Evolutionary conservation across 805 yeast genomes (phyloP), one percentile per base, ranked within the genome.

Genomic region (Wickerhamiella azyma): DNA sequence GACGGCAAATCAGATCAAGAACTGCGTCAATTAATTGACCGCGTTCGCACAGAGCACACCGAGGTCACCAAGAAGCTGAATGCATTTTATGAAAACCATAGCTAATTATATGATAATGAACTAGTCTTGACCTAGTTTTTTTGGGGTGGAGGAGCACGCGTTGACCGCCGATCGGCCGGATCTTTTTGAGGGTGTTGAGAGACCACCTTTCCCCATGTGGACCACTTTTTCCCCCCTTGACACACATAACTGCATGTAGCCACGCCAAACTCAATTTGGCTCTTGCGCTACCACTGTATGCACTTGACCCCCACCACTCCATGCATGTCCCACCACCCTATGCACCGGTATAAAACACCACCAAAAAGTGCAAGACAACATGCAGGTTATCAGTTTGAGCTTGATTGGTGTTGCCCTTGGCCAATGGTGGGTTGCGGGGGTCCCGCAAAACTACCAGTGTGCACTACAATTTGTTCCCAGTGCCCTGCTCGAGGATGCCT

Each of bases 1-100:
- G 74, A 75, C 49, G 65, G 61, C 28, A 61, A 57, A 35, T 48
- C 58, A 9, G 70, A 53, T 2, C 53, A 52, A 10, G 59, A 55
- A 24, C 56, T 63, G 33, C 50, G 46, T 29, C 49, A 49, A 16
- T 54, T 62, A 33, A 47, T 65, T 9, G 50, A 46, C 9, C 50
- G 51, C 11, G 66, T 61, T 19, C 56, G 64, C 11, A 38, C 46
- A 7, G 70, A 66, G 44, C 66, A 61, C 51, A 50, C 48, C n/a
- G 63, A 62, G 48, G 58, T 59, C 39, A 53, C 59, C 37, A 49
- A 47, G 26, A 55, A 54, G 49, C 53, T 66, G 39, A 39, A 49
- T 8, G 50, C 52, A 21, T 62, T 55, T 44, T 66, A 59, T 51
- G 19, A 42, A 17, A 42, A 36, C 33, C 33, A 30, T 30, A 30